Conservation (phyloP, 2,329 filamentous ascomycete genomes). For the Ophiostoma sp. region DNA sequence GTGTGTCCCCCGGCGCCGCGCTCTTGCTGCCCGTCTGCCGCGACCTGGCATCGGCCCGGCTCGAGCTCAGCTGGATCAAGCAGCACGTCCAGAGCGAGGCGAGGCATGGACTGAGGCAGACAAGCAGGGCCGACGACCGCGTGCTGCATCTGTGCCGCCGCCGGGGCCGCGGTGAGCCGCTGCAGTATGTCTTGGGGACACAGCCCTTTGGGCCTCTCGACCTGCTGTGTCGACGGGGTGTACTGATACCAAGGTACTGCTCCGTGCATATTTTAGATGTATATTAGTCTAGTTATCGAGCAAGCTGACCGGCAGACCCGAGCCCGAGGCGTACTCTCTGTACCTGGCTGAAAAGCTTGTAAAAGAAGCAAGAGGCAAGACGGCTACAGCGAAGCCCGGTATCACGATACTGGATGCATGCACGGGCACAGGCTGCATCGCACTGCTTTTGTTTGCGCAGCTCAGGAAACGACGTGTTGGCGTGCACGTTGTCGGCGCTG, state of each 20-base stretch:
- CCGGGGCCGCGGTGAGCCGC: constrained; percentile 60
- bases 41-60: constrained; percentile 56
- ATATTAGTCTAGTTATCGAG: neutral
- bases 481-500: constrained; percentile 61
- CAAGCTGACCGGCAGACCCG: constrained; percentile 41
- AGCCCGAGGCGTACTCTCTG: constrained; percentile 65
- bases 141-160: constrained; percentile 43
- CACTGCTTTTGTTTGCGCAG: constrained; percentile 65
- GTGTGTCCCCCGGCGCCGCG: constrained; percentile 52
- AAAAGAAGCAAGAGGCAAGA: neutral
- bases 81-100: constrained; percentile 45
- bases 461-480: constrained; percentile 34
- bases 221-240: constrained; percentile 67
- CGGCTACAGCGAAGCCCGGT: neutral
- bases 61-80: constrained; percentile 67
- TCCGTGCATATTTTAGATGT: neutral
- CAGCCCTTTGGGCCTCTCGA: constrained; percentile 85
- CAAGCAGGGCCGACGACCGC: neutral
- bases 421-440: constrained; percentile 86
- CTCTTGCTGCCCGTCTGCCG: constrained; percentile 60
- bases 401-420: constrained; percentile 77
- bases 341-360: constrained; percentile 43
- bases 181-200: constrained; percentile 84
- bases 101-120: neutral
- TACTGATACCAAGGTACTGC: constrained; percentile 72